Percentiles rank a stretch among this genome's conserved stretches.
These are phyloP conservation scores for Truncatella angustata DNA, from an alignment of 2,329 filamentous ascomycete genomes.

Conservation along the genomic window DNA sequence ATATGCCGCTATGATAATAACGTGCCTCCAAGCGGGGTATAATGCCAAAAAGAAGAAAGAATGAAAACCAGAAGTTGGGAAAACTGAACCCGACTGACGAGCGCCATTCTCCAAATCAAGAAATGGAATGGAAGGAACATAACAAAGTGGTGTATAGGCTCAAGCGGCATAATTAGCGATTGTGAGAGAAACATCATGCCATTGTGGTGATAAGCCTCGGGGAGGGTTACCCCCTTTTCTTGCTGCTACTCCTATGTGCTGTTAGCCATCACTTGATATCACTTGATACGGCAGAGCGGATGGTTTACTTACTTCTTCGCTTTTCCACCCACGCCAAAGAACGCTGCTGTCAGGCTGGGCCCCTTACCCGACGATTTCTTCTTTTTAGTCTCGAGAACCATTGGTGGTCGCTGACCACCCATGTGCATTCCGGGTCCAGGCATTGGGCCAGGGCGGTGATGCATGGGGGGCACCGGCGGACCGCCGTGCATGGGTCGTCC, in stretches of 20 bases:
- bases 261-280: not conserved
- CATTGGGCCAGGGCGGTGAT: not conserved
- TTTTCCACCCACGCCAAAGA: too few species aligned
- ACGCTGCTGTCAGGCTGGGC: too few species aligned
- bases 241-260: conserved; percentile 1
- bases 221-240: not conserved
- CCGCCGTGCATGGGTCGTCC: too few species aligned
- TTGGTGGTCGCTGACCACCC: too few species aligned
- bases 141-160: not conserved
- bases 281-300: not conserved
- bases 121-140: conserved; percentile 3
- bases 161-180: not conserved
- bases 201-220: too few species aligned
- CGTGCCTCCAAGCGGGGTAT: conserved; percentile 11
- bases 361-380: not conserved
- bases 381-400: not conserved
- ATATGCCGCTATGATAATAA: conserved; percentile 1
- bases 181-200: not conserved
- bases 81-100: conserved; percentile 4
- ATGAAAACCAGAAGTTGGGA: conserved; percentile 12
- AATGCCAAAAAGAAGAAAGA: too few species aligned
- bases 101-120: not conserved
- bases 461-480: not conserved
- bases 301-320: conserved; percentile 9
- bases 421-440: not conserved